phyloP scores from a whole-genome alignment of 495 filamentous ascomycete genomes.

The Monascus purpureus region DNA sequence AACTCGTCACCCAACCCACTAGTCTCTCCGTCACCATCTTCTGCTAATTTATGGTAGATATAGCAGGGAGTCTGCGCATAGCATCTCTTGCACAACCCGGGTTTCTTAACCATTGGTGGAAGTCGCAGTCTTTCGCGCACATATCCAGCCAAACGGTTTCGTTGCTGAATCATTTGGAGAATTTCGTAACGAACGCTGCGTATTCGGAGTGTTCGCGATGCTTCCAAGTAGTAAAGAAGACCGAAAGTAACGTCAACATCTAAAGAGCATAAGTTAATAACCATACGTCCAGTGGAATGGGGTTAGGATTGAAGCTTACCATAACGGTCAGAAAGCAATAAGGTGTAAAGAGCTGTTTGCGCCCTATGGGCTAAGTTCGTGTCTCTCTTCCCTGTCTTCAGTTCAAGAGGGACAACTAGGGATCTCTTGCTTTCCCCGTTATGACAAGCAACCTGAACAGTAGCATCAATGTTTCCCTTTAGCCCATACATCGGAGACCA shows the following conservation, averaged over 20 bases:
- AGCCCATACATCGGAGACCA: conserved; percentile 97
- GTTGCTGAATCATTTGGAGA: conserved; percentile 87
- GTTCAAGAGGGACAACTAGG: conserved; percentile 79
- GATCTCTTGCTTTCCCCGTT: conserved; percentile 48
- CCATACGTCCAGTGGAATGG: neutral
- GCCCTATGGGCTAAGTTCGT: conserved; percentile 66
- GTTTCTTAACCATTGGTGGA: conserved; percentile 71
- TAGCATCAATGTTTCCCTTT: conserved; percentile 98
- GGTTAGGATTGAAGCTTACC: conserved; percentile 26
- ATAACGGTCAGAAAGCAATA: conserved; percentile 87
- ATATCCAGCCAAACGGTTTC: conserved; percentile 78
- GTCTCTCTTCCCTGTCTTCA: conserved; percentile 82
- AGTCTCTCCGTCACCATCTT: conserved; percentile 68
- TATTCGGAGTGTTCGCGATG: conserved; percentile 69
- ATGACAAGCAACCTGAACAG: conserved; percentile 73
- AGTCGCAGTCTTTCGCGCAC: conserved; percentile 67
- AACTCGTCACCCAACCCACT: conserved; percentile 65
- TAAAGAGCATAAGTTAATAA: no score
- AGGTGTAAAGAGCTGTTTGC: conserved; percentile 87
- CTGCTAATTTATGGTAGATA: conserved; percentile 84
- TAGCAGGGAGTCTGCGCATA: conserved; percentile 84
- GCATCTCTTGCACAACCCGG: conserved; percentile 64
- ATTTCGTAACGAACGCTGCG: conserved; percentile 74
- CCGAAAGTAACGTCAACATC: conserved; percentile 81
- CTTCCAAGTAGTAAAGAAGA: conserved; percentile 88